Evolutionary conservation across 352 stramenopile genomes (phyloP), one percentile per base, ranked within the genome.

Genomic region (Globisporangium takayamanum): DNA sequence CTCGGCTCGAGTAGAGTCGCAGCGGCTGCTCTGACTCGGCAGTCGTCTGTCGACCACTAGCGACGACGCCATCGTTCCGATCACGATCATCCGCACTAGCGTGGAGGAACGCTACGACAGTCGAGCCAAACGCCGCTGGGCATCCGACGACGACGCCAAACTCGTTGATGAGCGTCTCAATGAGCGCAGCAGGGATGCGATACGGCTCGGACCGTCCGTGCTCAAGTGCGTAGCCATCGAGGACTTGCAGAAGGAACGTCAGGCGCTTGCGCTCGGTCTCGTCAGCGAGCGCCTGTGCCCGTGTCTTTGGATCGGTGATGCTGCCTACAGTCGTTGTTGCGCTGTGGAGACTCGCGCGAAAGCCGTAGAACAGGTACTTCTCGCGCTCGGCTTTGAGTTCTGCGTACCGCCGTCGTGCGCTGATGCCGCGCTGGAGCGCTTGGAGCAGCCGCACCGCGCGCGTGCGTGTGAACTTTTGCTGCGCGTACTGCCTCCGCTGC

Each of bases 121-220:
- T 44, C 22, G 80, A 60, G 3, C 80, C 82, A 36, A 90, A 65
- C 18, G 53, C 76, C 2, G 67, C 62, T 15, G 81, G 64, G 30
- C 76, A 88, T 0, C 81, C 81, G 11, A 91, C 79, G 22, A 91
- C 72, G 42, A 89, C 64, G 10, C 78, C 71, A 50, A 82, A 85
- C 53, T 87, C 66, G 30, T 82, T 87, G 44, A 83, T 73, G 12
- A 87, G 55, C 18, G 55, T 61, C 65, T 69, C 57, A 7, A 86
- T 59, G 18, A 80, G 44, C 15, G 75, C 52, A 0, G 55, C 22
- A 1, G 70, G 62, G 2, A 87, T 56, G 26, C 68, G 66, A 53
- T 83, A 78, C 3, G 72, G 68, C 18, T 62, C 53, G 11, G 77
- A 36, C 15, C 75, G 16, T 22, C 65, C 72, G 25, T 85, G 70